These are phyloP conservation scores for Poa annua DNA, from an alignment of 176 grass and related monocot genomes.

Conservation along the genomic window DNA sequence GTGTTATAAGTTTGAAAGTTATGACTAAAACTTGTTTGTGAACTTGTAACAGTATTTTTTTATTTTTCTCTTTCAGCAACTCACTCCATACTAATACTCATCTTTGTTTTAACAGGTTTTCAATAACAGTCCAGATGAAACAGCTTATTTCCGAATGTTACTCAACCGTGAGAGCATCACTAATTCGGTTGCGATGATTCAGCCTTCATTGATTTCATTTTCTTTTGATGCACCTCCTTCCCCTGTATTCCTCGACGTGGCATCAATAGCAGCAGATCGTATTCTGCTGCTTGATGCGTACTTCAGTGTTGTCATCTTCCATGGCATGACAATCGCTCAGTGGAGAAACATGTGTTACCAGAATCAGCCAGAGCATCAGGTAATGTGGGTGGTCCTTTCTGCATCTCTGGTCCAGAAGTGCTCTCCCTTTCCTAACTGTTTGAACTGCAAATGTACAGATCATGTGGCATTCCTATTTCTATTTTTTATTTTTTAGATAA, in stretches of 20 bases:
- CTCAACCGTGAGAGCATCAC: constrained; percentile 90
- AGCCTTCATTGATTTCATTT: constrained; percentile 86
- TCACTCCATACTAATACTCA: constrained; percentile 29
- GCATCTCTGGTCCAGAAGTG: background rate
- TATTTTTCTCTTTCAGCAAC: background rate
- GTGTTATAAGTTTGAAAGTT: constrained; percentile 8
- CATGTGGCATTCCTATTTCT: background rate
- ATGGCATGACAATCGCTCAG: constrained; percentile 95
- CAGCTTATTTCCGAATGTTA: constrained; percentile 96
- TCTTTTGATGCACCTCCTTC: constrained; percentile 86
- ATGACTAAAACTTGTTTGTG: background rate
- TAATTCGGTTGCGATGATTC: constrained; percentile 97
- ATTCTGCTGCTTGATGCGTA: constrained; percentile 97
- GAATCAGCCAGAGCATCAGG: constrained; percentile 97
- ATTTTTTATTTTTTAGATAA: too few relatives aligned
- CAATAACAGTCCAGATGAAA: constrained; percentile 99
- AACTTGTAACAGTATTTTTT: background rate
- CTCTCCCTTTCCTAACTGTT: background rate
- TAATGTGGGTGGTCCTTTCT: constrained; percentile 40
- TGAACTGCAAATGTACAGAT: background rate
- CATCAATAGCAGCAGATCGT: constrained; percentile 82
- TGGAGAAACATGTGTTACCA: constrained; percentile 99
- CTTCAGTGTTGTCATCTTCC: constrained; percentile 98
- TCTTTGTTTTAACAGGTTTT: constrained; percentile 73
- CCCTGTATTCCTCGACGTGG: constrained; percentile 90